Percentiles rank a stretch among this genome's conserved stretches.
Evolutionary conservation across 2,329 filamentous ascomycete species (phyloP).

Genomic region (Aspergillus tubingensis): DNA sequence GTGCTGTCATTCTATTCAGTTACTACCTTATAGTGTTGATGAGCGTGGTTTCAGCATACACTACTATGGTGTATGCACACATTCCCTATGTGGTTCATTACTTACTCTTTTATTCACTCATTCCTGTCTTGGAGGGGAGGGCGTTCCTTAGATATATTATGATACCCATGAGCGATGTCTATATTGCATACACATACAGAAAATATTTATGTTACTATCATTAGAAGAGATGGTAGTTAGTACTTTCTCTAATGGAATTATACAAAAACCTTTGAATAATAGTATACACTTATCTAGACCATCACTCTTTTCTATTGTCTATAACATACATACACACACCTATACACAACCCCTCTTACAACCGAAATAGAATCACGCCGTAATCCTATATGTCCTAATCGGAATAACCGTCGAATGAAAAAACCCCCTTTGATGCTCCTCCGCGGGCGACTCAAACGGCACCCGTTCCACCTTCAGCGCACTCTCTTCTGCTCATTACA

Average conservation of each 20-base stretch:
- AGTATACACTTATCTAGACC: too few relatives aligned
- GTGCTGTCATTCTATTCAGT: conserved; percentile 5
- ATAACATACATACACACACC: too few relatives aligned
- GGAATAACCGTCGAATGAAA: conserved; percentile 49
- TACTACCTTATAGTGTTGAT: not conserved
- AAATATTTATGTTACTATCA: not conserved
- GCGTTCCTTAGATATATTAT: conserved; percentile 12
- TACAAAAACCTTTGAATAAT: too few relatives aligned
- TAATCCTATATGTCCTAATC: conserved; percentile 41
- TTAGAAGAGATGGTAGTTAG: not conserved
- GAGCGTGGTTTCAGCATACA: not conserved
- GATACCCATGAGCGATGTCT: conserved; percentile 18
- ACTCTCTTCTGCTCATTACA: conserved; percentile 28
- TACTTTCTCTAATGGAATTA: too few relatives aligned
- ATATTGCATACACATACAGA: not conserved
- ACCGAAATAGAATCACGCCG: not conserved
- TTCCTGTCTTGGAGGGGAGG: not conserved
- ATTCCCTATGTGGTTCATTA: not conserved
- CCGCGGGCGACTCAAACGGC: conserved; percentile 45
- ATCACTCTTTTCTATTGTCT: too few relatives aligned
- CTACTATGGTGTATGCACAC: not conserved
- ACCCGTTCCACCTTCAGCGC: conserved; percentile 42
- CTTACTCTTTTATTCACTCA: not conserved
- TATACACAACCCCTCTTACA: too few relatives aligned
- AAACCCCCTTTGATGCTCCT: conserved; percentile 48